A percentile compares a stretch with the other conserved stretches of the same genome.
Conservation (phyloP, 352 stramenopile genomes). For the Globisporangium echinulatum region DNA sequence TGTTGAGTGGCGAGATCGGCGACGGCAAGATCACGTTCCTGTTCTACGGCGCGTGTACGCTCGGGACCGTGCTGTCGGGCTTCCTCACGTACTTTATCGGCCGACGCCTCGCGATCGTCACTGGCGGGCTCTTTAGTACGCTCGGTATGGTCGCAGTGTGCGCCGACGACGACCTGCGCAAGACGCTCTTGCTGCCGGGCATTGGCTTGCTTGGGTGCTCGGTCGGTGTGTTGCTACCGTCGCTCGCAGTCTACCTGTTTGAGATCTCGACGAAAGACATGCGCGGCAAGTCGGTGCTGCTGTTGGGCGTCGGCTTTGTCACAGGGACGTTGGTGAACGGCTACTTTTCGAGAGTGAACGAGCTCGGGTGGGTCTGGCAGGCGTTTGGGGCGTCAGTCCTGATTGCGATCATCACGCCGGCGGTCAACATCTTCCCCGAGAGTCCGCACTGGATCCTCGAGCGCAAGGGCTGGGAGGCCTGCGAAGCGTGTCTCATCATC, state of each 20-base stretch:
- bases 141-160: constrained; percentile 69
- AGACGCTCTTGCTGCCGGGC: constrained; percentile 55
- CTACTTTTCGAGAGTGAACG: constrained; percentile 66
- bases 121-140: constrained; percentile 56
- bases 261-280: constrained; percentile 82
- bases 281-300: constrained; percentile 71
- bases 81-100: constrained; percentile 68
- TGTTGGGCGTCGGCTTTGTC: constrained; percentile 67
- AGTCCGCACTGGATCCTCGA: constrained; percentile 83
- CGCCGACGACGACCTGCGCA: constrained; percentile 39
- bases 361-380: constrained; percentile 81
- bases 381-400: constrained; percentile 76
- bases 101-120: constrained; percentile 67
- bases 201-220: constrained; percentile 51
- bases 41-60: constrained; percentile 52
- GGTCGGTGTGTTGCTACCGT: constrained; percentile 63
- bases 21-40: constrained; percentile 62
- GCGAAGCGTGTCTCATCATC: constrained; percentile 62
- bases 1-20: constrained; percentile 52
- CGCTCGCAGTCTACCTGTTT: constrained; percentile 80
- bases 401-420: constrained; percentile 71
- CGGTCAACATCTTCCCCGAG: constrained; percentile 82
- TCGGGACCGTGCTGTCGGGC: constrained; percentile 43
- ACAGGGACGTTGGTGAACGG: constrained; percentile 50
- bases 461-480: constrained; percentile 65